Percentiles rank a stretch among this genome's conserved stretches.
Conservation (phyloP, 2,329 filamentous ascomycete genomes). For the Aphanoascus verrucosus region DNA sequence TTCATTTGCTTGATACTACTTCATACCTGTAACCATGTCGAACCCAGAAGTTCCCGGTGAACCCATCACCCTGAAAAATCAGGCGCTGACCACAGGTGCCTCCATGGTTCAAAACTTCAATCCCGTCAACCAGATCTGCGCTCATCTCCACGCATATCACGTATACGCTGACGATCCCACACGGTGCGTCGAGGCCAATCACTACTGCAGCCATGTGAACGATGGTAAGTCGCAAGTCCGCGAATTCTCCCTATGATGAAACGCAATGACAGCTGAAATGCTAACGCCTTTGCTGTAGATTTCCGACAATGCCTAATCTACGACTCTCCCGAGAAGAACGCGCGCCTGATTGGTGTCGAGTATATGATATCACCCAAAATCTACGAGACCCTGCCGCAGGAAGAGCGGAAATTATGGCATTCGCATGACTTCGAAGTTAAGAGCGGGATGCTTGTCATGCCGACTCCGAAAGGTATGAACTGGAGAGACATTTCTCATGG, state of each 20-base stretch:
- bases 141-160: conserved; percentile 79
- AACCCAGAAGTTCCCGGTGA: conserved; percentile 21
- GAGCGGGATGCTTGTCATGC: conserved; percentile 36
- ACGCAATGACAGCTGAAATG: background rate
- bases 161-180: conserved; percentile 63
- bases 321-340: conserved; percentile 55
- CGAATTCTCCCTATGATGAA: background rate
- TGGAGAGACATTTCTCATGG: background rate
- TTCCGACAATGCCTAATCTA: conserved; percentile 79
- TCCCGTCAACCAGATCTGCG: conserved; percentile 64
- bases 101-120: conserved; percentile 43
- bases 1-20: no score
- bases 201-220: conserved; percentile 72
- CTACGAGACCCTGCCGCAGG: conserved; percentile 52
- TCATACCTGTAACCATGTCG: background rate
- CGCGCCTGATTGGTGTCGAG: conserved; percentile 71
- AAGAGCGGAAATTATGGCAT: conserved; percentile 71
- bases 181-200: conserved; percentile 64
- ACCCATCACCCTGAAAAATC: conserved; percentile 27
- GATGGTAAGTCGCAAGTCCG: conserved; percentile 34
- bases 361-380: conserved; percentile 70
- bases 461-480: conserved; percentile 21
- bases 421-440: conserved; percentile 47
- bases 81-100: conserved; percentile 30
- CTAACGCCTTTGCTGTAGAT: conserved; percentile 37